Conservation (phyloP, 2,329 filamentous ascomycete genomes). For the Trichoderma sp. region DNA sequence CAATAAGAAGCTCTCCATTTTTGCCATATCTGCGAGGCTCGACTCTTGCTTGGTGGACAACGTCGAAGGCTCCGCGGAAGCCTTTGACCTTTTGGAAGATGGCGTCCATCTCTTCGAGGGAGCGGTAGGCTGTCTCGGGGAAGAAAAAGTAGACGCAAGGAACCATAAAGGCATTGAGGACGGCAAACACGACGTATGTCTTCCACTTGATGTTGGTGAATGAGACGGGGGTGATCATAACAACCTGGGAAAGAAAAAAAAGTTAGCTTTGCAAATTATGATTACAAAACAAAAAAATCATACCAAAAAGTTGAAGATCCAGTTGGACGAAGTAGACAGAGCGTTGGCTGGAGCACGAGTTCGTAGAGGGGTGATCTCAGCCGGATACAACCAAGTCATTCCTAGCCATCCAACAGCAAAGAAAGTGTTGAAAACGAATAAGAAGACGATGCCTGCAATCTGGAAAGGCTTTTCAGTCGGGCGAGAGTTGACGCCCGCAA, state of each 20-base stretch:
- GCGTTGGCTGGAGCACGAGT: constrained; percentile 67
- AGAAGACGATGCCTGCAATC: constrained; percentile 65
- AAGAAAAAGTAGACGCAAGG: constrained; percentile 65
- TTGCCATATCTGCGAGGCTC: constrained; percentile 62
- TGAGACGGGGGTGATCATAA: constrained; percentile 65
- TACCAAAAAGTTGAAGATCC: constrained; percentile 65
- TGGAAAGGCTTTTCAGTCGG: constrained; percentile 54
- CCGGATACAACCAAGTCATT: constrained; percentile 66
- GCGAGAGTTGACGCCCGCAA: constrained; percentile 59
- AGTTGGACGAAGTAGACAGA: constrained; percentile 58
- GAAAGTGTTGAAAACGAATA: constrained; percentile 65
- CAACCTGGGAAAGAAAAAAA: constrained; percentile 43
- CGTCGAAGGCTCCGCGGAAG: constrained; percentile 40
- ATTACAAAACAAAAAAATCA: background rate
- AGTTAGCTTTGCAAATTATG: background rate
- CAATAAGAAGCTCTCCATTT: constrained; percentile 60
- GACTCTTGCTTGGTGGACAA: constrained; percentile 46
- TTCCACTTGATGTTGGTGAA: constrained; percentile 61
- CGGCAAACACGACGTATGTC: constrained; percentile 69
- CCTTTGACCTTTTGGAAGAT: constrained; percentile 64
- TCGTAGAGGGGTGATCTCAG: constrained; percentile 68
- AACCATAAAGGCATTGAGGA: constrained; percentile 65
- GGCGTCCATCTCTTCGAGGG: constrained; percentile 68
- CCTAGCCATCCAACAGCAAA: constrained; percentile 64
- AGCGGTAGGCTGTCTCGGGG: constrained; percentile 66